Evolutionary conservation across 2,329 filamentous ascomycete genomes (phyloP).

Genomic region (Onygena corvina): DNA sequence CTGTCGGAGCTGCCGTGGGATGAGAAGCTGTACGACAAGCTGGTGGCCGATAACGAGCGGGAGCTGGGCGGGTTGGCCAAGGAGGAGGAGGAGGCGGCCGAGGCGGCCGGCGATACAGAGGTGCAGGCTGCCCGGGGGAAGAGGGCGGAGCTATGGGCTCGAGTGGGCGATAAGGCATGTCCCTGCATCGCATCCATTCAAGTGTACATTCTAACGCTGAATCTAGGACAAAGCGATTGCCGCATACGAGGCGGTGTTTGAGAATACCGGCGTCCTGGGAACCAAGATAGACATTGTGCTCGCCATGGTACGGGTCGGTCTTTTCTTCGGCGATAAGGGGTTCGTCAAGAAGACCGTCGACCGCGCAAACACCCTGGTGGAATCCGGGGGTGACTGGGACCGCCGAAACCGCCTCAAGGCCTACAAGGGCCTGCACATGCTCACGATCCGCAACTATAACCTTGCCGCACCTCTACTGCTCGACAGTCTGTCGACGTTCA

Average conservation of each 20-base stretch:
- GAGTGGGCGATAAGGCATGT: constrained; percentile 82
- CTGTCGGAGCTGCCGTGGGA: constrained; percentile 75
- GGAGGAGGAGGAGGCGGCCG: constrained; percentile 84
- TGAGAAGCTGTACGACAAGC: constrained; percentile 66
- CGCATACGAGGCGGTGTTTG: constrained; percentile 82
- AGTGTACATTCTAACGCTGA: constrained; percentile 6
- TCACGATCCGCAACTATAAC: constrained; percentile 84
- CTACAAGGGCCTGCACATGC: constrained; percentile 86
- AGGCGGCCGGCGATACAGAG: constrained; percentile 94
- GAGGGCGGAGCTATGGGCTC: constrained; percentile 89
- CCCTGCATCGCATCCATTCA: constrained; percentile 11
- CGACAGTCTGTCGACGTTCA: constrained; percentile 95
- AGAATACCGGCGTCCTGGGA: constrained; percentile 93
- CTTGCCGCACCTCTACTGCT: constrained; percentile 83
- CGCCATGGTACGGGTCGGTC: constrained; percentile 84
- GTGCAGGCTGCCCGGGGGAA: constrained; percentile 86
- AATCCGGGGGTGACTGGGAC: constrained; percentile 96
- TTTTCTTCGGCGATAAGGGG: constrained; percentile 90
- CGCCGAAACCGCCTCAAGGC: constrained; percentile 96
- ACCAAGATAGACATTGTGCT: constrained; percentile 96
- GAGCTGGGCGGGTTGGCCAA: constrained; percentile 67
- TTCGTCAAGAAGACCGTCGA: constrained; percentile 91
- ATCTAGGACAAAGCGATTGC: constrained; percentile 80
- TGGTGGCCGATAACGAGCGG: constrained; percentile 64
- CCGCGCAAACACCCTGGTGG: constrained; percentile 76